Conservation (phyloP, 2,329 filamentous ascomycete species). For the Microdochium trichocladiopsis region DNA sequence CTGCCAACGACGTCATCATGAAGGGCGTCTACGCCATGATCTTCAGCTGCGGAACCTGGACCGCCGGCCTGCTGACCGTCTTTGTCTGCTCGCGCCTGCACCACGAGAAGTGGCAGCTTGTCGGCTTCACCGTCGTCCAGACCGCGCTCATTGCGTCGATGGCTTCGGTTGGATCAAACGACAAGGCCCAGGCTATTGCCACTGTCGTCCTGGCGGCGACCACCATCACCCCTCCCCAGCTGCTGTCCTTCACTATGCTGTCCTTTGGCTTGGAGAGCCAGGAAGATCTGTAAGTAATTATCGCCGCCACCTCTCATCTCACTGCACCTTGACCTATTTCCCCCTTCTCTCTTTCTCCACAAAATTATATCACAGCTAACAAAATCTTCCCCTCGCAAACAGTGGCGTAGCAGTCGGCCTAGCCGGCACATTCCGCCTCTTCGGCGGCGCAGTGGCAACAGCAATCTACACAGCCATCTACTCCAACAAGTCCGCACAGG, state of each 20-base stretch:
- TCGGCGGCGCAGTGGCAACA: conserved; percentile 27
- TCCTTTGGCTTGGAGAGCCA: conserved; percentile 25
- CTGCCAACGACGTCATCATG: conserved; percentile 12
- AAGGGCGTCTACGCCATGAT: conserved; percentile 18
- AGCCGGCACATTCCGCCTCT: conserved; percentile 25
- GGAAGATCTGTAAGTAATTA: conserved; percentile 14
- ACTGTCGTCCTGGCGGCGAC: conserved; percentile 21
- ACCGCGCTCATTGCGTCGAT: conserved; percentile 27
- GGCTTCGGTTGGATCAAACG: conserved; percentile 20
- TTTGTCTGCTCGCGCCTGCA: conserved; percentile 21
- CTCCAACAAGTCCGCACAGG: conserved; percentile 17
- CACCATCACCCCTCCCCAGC: conserved; percentile 22
- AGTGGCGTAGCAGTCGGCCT: conserved; percentile 27
- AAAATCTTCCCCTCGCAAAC: background rate
- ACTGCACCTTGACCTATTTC: too few species aligned
- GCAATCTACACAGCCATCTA: conserved; percentile 29
- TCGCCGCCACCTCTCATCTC: too few species aligned
- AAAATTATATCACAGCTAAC: too few species aligned
- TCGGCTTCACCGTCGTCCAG: conserved; percentile 21
- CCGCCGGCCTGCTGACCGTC: conserved; percentile 16
- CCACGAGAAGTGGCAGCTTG: conserved; percentile 27
- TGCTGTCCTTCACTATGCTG: conserved; percentile 25
- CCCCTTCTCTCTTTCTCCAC: too few species aligned
- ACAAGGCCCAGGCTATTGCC: conserved; percentile 24
- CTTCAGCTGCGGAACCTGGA: conserved; percentile 20